These are phyloP conservation scores for Talaromyces thailandensis DNA, from an alignment of 495 filamentous ascomycete species.

Conservation along the genomic window DNA sequence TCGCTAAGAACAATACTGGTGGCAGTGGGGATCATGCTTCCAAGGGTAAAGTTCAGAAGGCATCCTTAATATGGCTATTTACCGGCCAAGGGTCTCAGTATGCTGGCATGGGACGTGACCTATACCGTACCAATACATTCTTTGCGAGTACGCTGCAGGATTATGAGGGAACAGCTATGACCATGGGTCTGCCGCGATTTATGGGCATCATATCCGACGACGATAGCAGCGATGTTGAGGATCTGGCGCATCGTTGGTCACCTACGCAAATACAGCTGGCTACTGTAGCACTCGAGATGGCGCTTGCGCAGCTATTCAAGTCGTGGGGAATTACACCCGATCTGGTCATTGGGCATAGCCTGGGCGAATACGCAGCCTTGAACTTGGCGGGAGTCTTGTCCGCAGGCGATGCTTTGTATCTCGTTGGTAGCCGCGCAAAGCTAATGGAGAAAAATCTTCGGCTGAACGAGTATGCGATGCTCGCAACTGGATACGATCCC, in stretches of 20 bases:
- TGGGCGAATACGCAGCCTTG: constrained; percentile 37
- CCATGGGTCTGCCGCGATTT: too few species aligned
- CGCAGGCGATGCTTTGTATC: constrained; percentile 24
- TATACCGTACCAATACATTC: constrained; percentile 26
- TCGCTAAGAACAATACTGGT: too few species aligned
- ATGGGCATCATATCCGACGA: too few species aligned
- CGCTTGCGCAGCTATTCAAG: constrained; percentile 20
- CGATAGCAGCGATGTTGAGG: too few species aligned
- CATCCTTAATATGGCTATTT: constrained; percentile 31
- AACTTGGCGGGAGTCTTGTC: constrained; percentile 29
- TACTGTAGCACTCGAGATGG: constrained; percentile 22
- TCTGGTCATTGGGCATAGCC: constrained; percentile 31
- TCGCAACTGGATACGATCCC: too few species aligned
- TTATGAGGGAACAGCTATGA: too few species aligned
- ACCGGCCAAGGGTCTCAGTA: constrained; percentile 46
- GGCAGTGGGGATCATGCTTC: too few species aligned
- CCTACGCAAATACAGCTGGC: constrained; percentile 22
- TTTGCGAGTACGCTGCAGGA: too few species aligned
- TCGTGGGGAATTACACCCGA: constrained; percentile 23
- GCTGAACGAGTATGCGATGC: constrained; percentile 28
- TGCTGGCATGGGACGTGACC: constrained; percentile 49
- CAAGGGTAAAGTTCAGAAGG: too few species aligned
- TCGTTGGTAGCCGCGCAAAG: constrained; percentile 25
- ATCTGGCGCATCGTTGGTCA: too few species aligned
- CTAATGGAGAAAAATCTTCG: too few species aligned